Base-by-base conservation (phyloP, 768 basidiomycete species). In the Hortiboletus campestris region DNA sequence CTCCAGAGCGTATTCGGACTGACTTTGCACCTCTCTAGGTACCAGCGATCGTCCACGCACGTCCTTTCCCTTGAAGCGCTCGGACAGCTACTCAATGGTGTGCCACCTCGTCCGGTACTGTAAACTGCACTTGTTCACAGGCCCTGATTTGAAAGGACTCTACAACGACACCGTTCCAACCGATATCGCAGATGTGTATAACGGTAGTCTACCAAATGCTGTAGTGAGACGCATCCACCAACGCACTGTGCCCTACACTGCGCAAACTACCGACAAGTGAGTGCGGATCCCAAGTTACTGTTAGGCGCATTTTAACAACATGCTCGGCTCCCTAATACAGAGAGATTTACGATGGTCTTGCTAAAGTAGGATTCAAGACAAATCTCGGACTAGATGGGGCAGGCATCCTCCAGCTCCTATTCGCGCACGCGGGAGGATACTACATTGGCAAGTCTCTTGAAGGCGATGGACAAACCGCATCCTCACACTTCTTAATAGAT, bases 331-430 rank as follows among this genome's bases (percentile, higher is more conserved):
- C 6, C 14, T 5, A 35, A 38, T 20, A 7, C 39, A 78, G 76
- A 64, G 71, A 67, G 4, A 54, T 73, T 12, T 59, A 74, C 4
- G 73, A 78, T 1, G 75, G 73, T 29, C 67, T 80, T 20, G 57
- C 65, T 12, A 68, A 66, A 52, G 74, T 62, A 13, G 77, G 78
- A 1, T 74, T 80, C 64, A 70, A 70, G 56, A 70, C 70, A 0
- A 71, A 73, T 49, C 53, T 70, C 36, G 78, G 79, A 20, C 32
- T 40, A 4, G 61, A 77, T 29, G 67, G 55, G 10, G 59, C 72
- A 5, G 77, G 78, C 1, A 35, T 75, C 9, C 39, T 72, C 28
- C 60, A 64, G 2, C 63, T 75, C 10, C 51, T 68, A 2, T 56
- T 64, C 6, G 47, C 42, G 19, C 64, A 72, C 6, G 64, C 57